Evolutionary conservation across 73 alveolate genomes (phyloP).

Genomic region (Paramecium bursaria): DNA sequence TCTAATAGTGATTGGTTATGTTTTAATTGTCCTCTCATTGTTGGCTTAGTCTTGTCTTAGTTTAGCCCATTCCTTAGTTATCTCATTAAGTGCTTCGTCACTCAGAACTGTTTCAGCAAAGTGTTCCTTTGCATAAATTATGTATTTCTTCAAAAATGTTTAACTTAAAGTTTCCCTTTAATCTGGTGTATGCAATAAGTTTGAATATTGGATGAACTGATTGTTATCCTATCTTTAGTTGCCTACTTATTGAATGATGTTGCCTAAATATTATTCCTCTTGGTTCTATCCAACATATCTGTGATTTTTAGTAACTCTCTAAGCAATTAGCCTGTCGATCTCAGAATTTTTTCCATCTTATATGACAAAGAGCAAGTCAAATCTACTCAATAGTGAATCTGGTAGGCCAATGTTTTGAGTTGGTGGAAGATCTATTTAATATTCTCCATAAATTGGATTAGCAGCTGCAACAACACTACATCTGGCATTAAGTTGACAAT

Average conservation of each 20-base stretch:
- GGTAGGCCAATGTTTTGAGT: constrained; percentile 99
- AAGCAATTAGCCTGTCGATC: constrained; percentile 90
- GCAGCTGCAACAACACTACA: constrained; percentile 99
- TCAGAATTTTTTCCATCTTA: constrained; percentile 94
- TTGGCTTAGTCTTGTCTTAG: constrained; percentile 87
- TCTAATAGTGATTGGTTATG: constrained; percentile 95
- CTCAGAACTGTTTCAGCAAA: constrained; percentile 79
- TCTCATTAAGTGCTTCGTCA: constrained; percentile 84
- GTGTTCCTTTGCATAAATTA: constrained; percentile 90
- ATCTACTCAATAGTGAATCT: constrained; percentile 97
- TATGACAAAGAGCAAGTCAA: constrained; percentile 97
- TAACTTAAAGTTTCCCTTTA: constrained; percentile 79
- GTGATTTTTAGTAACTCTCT: constrained; percentile 95
- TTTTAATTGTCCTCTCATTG: constrained; percentile 76
- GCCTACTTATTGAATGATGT: constrained; percentile 53
- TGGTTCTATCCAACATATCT: constrained; percentile 73
- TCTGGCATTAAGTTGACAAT: constrained; percentile 98
- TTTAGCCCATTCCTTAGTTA: constrained; percentile 84
- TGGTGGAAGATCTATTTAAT: constrained; percentile 87
- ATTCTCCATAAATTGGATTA: constrained; percentile 99
- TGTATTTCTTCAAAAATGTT: constrained; percentile 90
- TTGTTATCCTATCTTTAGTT: constrained; percentile 67
- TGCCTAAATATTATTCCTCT: constrained; percentile 62
- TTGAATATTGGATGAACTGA: constrained; percentile 77
- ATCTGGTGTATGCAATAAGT: constrained; percentile 50